Base-by-base conservation (phyloP, 495 filamentous ascomycete genomes). In the Neurospora sp. region DNA sequence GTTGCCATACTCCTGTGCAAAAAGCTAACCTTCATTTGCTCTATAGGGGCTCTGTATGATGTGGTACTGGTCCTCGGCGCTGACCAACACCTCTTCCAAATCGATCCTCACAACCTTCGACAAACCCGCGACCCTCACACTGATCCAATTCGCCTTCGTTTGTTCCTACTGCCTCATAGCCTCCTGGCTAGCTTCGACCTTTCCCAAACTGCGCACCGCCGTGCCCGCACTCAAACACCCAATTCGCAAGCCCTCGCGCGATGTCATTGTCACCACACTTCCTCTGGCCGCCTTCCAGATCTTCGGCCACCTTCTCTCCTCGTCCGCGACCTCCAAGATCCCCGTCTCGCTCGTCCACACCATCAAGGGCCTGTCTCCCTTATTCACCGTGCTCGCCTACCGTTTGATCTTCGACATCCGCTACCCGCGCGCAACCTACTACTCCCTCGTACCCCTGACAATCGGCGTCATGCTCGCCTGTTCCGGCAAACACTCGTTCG, bases 1-100 rank as follows among this genome's bases (percentile, higher is more conserved):
- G 8, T 41, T 39, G 39, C 10, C 68, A 20, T 44, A 40, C 10
- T 4, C 8, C 18, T 7, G 31, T 41, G 3, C 39, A 14, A n/a
- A 14, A n/a, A 53, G 8, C 44, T 22, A 42, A 35, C 31, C n/a
- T 12, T 12, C 44, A 35, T n/a, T 8, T 71, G 31, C 42, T 61
- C 71, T 69, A 37, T 80, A 97, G 94, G 80, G 86, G 45, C 89
- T 97, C 42, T 97, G 94, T 81, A 78, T 93, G 68, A 83, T 93
- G 76, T 98, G 96, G 96, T 99, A 98, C 82, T 86, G 92, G 81
- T 94, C 93, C 39, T 98, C 96, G 38, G 95, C 96, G 69, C 83
- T 98, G 74, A 97, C 96, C 72, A 99, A 98, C 81, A 97, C 94
- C 0, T 98, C 96, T 71, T 98, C 96, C 44, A 98, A 98, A 83